Evolutionary conservation across 306 rosid genomes (phyloP), one percentile per base, ranked within the genome.

Genomic region (Pachyrhizus erosus): DNA sequence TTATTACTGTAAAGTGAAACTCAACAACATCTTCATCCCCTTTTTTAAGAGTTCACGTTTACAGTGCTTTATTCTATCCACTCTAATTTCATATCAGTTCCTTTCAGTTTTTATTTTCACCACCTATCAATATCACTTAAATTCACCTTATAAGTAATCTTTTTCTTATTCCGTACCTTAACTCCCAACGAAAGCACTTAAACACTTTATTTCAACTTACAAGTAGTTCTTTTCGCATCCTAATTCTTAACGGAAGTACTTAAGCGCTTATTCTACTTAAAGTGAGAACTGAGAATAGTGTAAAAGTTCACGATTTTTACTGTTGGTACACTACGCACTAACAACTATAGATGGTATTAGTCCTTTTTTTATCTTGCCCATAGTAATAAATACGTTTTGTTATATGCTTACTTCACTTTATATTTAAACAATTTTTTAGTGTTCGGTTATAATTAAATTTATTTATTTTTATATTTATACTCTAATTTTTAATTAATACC

Each of bases 291-390:
- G 42, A 37, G 42, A 48, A 5, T 2, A 14, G 55, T 13, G 20
- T 48, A 48, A 37, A 37, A 37, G 61, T 65, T 9, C 86, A 75
- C 80, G 75, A 86, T 90, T 84, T 84, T 86, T 80, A 80, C 87
- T 77, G 48, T 42, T 42, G 14, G 48, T 9, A 42, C 48, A 42
- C 12, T 42, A 14, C 48, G 48, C 48, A 2, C 10, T 9, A 1
- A 42, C 5, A 34, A 34, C 39, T 34, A 77, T 11, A 11, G 51
- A 45, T 48, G 55, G 20, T 15, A 48, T 48, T 43, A 15, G 48
- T 43, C 31, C 24, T 2, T 26, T 6, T n/a, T 29, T n/a, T 11
- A 24, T 17, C 40, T 45, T 29, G 74, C 34, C 20, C n/a, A 43
- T 18, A 73, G n/a, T 17, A 17, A 29, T 64, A 11, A 33, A 33